phyloP scores from a whole-genome alignment of 2,329 filamentous ascomycete genomes.

The Westerdykella sp. region DNA sequence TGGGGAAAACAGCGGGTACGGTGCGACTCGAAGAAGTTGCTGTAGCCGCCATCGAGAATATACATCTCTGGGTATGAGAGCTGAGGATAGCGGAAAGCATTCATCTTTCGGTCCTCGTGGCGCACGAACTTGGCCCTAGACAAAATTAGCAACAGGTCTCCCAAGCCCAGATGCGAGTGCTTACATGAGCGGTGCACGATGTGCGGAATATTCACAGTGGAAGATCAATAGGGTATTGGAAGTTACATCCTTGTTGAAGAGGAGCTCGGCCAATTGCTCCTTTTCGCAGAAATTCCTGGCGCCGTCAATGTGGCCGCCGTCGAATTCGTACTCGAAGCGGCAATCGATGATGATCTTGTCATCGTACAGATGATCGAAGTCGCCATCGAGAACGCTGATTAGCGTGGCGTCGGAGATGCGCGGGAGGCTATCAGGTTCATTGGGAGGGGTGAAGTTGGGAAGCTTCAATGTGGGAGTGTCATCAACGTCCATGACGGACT shows the following conservation, averaged over 20 bases:
- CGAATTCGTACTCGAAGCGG: conserved; percentile 97
- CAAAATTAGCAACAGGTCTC: conserved; percentile 11
- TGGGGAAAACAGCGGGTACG: conserved; percentile 81
- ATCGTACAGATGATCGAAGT: conserved; percentile 69
- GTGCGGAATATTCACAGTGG: conserved; percentile 97
- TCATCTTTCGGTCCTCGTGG: conserved; percentile 76
- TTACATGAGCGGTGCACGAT: conserved; percentile 87
- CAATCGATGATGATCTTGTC: conserved; percentile 89
- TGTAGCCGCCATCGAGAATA: conserved; percentile 94
- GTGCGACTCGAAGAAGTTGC: conserved; percentile 78
- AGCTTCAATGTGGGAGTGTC: conserved; percentile 66
- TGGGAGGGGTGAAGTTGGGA: conserved; percentile 76
- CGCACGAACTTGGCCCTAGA: conserved; percentile 76
- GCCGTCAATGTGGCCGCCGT: conserved; percentile 88
- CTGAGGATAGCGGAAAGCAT: conserved; percentile 77
- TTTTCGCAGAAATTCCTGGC: conserved; percentile 98
- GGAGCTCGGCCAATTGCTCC: conserved; percentile 69
- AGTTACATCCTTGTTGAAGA: conserved; percentile 57
- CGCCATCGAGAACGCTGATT: conserved; percentile 79
- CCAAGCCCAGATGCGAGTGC: conserved; percentile 11
- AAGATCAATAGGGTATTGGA: conserved; percentile 79
- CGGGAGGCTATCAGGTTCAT: conserved; percentile 78
- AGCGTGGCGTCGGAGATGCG: conserved; percentile 78
- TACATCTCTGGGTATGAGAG: conserved; percentile 97
- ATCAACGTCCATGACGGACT: conserved; percentile 79